Evolutionary conservation across 2,329 filamentous ascomycete species (phyloP), one percentile per base, ranked within the genome.

Genomic region (Boeremia exigua): DNA sequence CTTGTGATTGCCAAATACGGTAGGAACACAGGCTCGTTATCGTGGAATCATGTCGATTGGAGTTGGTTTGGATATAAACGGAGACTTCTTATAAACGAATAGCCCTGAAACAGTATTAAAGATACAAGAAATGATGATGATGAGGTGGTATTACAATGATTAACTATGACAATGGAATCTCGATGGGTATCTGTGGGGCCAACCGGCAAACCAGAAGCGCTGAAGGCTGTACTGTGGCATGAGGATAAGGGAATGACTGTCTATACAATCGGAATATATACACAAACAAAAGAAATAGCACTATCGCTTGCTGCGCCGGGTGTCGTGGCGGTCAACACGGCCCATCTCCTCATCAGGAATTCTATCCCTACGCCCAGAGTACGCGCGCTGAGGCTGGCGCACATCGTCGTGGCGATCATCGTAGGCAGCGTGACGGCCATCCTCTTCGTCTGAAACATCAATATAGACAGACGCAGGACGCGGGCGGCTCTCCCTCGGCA

Each of bases 401-500:
- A 74, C 67, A 44, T 70, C 48, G 27, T 68, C 66, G 37, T 66
- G 60, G 25, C 54, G 56, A 9, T 65, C 62, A 10, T 66, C 59
- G 29, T 69, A 70, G 25, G 57, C 49, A 43, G 59, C 61, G 30
- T 57, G 59, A 11, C 66, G 67, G 12, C 68, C 62, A 0, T 73
- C 70, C 17, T 77, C 72, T 32, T 77, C 76, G 32, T 77, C 75
- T 10, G 73, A 73, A 37, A 78, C 76, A 39, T 81, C 79, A 56
- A 81, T 75, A 39, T 78, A 79, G 2, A 77, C 78, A 4, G 80
- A 80, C 2, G 80, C 80, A 27, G 79, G 79, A 29, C 73, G 75
- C 14, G 75, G 65, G 8, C 72, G 68, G 6, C 65, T 63, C 15
- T 69, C 62, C 37, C 42, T 54, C 6, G 62, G 59, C 37, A 65